These are phyloP conservation scores for Cyanidioschyzon merolae DNA, from an alignment of 23 red algal species.

Conservation along the genomic window DNA sequence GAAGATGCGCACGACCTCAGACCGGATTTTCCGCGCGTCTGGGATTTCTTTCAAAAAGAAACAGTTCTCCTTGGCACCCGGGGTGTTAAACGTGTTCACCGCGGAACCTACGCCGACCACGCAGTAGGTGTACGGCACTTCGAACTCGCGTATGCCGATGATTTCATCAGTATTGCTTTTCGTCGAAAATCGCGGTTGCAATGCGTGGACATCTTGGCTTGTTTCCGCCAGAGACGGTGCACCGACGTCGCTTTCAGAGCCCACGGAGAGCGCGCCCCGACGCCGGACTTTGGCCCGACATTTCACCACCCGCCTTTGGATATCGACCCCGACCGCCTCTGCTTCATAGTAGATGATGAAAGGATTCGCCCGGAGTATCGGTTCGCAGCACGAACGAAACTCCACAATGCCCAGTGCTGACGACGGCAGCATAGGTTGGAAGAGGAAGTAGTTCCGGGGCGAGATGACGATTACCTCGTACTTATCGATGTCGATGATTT, in stretches of 20 bases:
- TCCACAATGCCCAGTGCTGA: constrained; percentile 80
- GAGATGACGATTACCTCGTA: constrained; percentile 57
- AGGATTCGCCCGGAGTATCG: constrained; percentile 60
- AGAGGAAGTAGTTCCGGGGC: constrained; percentile 92
- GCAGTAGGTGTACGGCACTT: constrained; percentile 55
- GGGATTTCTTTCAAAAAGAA: constrained; percentile 87
- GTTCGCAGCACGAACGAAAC: constrained; percentile 72
- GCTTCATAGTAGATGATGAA: constrained; percentile 75
- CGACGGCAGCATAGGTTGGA: constrained; percentile 69
- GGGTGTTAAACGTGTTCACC: constrained; percentile 72
- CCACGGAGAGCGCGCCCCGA: constrained; percentile 2
- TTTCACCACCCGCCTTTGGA: constrained; percentile 12
- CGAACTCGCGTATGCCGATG: constrained; percentile 27
- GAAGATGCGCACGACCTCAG: constrained; percentile 45
- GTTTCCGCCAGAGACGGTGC: background rate
- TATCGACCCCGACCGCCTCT: constrained; percentile 1
- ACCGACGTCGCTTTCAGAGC: background rate
- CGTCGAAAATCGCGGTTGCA: background rate
- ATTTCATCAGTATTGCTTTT: background rate
- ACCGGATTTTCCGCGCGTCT: constrained; percentile 58
- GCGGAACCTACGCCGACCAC: constrained; percentile 64
- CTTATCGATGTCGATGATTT: constrained; percentile 45
- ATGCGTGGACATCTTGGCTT: background rate
- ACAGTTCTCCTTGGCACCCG: constrained; percentile 54
- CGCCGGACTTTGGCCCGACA: background rate